Evolutionary conservation across 176 grass and related monocot species (phyloP).

Genomic region (Oryza punctata): DNA sequence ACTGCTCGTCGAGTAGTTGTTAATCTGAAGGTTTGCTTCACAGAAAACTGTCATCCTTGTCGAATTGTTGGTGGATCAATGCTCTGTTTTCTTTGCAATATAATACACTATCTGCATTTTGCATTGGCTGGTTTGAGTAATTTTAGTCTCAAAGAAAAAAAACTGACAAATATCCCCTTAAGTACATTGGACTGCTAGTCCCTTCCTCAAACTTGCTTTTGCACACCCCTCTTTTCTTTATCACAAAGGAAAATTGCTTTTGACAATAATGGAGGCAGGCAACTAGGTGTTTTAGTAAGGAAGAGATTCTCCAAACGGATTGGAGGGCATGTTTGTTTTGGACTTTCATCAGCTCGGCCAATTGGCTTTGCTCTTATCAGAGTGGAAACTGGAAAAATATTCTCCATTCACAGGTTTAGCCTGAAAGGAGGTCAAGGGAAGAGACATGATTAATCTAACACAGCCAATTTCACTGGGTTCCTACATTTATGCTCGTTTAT

Average conservation of each 20-base stretch:
- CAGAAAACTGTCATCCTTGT: not conserved
- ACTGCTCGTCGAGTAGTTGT: not conserved
- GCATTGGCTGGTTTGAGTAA: not conserved
- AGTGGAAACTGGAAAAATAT: not conserved
- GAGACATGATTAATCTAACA: not conserved
- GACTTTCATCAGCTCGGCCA: not conserved
- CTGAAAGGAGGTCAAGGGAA: not conserved
- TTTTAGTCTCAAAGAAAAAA: conserved; percentile 4
- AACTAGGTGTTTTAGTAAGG: conserved; percentile 17
- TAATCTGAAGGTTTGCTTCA: not conserved
- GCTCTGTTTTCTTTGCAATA: not conserved
- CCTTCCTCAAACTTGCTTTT: conserved; percentile 9
- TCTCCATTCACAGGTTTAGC: not conserved
- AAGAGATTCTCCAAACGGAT: conserved; percentile 29
- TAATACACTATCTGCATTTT: not conserved
- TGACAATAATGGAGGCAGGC: conserved; percentile 30
- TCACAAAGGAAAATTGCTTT: not conserved
- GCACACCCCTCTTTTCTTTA: not conserved
- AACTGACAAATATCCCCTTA: not conserved
- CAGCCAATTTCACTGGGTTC: not conserved
- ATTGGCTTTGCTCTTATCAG: conserved; percentile 1
- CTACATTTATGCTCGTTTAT: no score
- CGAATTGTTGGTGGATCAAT: not conserved
- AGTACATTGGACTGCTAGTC: not conserved
- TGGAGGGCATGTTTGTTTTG: conserved; percentile 1